These are phyloP conservation scores for Penicillium sp. DNA, from an alignment of 2,329 filamentous ascomycete genomes.

Conservation along the genomic window DNA sequence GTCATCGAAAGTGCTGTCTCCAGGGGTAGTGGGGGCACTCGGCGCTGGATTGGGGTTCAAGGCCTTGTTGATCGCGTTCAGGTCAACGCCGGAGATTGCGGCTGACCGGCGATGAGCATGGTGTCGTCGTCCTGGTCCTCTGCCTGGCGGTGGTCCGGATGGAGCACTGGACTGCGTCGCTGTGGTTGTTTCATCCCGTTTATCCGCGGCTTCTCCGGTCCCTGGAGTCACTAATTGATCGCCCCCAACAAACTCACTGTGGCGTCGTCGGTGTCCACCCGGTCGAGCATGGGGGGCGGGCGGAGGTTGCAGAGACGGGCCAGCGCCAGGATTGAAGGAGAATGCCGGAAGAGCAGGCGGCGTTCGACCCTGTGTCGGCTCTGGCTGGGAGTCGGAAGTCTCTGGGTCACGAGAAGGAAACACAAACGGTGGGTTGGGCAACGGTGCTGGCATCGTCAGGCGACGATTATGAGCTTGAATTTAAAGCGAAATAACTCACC, in stretches of 20 bases:
- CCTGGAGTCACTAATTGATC: conserved; percentile 54
- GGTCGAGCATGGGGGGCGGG: conserved; percentile 60
- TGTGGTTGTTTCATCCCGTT: conserved; percentile 25
- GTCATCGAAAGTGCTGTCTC: conserved; percentile 40
- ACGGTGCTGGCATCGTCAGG: conserved; percentile 32
- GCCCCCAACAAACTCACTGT: conserved; percentile 84
- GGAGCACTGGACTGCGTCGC: conserved; percentile 31
- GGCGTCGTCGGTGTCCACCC: conserved; percentile 70
- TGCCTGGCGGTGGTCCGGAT: conserved; percentile 42
- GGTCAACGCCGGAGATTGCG: conserved; percentile 81
- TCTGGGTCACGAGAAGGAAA: conserved; percentile 58
- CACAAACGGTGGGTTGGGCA: conserved; percentile 65
- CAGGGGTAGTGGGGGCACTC: conserved; percentile 59
- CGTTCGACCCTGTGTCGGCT: conserved; percentile 48
- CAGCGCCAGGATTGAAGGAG: conserved; percentile 39
- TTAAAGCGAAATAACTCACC: no score
- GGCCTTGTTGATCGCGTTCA: conserved; percentile 58
- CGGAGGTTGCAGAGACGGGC: conserved; percentile 49
- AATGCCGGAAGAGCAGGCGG: conserved; percentile 39
- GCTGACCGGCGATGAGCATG: conserved; percentile 80
- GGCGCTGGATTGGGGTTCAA: conserved; percentile 47
- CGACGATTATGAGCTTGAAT: conserved; percentile 28
- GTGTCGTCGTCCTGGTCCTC: conserved; percentile 60
- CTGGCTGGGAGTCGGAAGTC: conserved; percentile 32
- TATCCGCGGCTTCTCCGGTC: conserved; percentile 60